Base-by-base conservation (phyloP, 2,329 filamentous ascomycete species). In the Cryoendolithus antarcticus region DNA sequence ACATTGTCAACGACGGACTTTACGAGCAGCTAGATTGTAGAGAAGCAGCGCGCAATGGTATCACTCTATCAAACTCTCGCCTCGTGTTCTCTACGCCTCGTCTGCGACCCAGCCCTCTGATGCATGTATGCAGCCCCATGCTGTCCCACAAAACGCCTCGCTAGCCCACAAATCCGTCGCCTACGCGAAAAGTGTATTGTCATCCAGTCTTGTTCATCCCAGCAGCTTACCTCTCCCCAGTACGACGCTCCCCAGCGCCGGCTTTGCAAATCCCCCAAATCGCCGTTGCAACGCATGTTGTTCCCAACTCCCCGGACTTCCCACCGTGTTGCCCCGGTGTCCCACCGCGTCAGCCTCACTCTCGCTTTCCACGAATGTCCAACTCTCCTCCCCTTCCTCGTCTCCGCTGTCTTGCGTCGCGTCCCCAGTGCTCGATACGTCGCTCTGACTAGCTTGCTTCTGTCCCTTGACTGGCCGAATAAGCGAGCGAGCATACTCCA, bases 401-500 rank as follows among this genome's bases (percentile, higher is more conserved):
- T 44, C 49, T 11, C 43, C 44, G 4, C 11, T 37, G 8, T 43
- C 45, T 21, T 45, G 44, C 11, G 30, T 40, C 11, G 38, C 41
- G 9, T 44, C 49, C 19, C 56, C 55, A 3, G 48, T 51, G 36
- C 57, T 56, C 1, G 47, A 50, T 27, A 58, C 62, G 4, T 37
- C 49, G 27, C 45, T 37, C 6, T 40, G 39, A 19, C 36, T 41
- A 15, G 40, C 40, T 32, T 30, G 32, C 19, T 35, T 38, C 31
- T 40, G 31, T 6, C 40, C 34, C 35, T 46, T 48, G 10, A 42
- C 47, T 53, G 78, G 74, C 60, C 82, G 83, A 58, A 94, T 82
- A 33, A 96, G 69, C 10, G 80, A 81, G 60, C 76, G 83, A 30
- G 91, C 88, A 53, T 95, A 95, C 57, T 96, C 91, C 40, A 96